phyloP scores from a whole-genome alignment of 306 rosid species.

The Hippophae gyantsensis region DNA sequence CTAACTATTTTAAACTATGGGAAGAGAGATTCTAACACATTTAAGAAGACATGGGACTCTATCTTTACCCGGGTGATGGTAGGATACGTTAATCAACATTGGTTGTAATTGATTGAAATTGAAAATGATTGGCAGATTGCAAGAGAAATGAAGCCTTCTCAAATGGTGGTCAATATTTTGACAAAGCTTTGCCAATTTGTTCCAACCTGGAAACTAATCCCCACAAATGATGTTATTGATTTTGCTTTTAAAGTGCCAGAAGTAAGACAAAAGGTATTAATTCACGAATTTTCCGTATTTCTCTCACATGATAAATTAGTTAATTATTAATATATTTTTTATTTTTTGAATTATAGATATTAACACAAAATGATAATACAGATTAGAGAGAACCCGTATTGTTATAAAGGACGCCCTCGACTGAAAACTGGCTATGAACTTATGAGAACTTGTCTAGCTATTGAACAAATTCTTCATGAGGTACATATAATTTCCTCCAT shows the following conservation, averaged over 20 bases:
- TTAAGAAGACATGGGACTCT: too few species aligned
- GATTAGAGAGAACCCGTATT: slow-evolving; percentile 49
- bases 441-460: slow-evolving; percentile 32
- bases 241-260: slow-evolving; percentile 55
- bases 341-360: too few species aligned
- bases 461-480: slow-evolving; percentile 50
- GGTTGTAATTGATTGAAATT: too few species aligned
- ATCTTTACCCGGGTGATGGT: too few species aligned
- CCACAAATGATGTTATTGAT: slow-evolving; percentile 55
- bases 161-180: slow-evolving; percentile 23
- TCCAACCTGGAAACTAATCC: slow-evolving; percentile 72
- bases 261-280: slow-evolving; percentile 49
- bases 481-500: slow-evolving; percentile 9
- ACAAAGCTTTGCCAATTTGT: slow-evolving; percentile 39
- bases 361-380: slow-evolving; percentile 4
- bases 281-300: too few species aligned
- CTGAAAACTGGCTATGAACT: slow-evolving; percentile 72
- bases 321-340: too few species aligned
- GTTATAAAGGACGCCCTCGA: slow-evolving; percentile 78
- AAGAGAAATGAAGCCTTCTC: slow-evolving; percentile 53
- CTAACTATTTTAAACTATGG: too few species aligned
- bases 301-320: too few species aligned
- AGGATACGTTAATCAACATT: too few species aligned
- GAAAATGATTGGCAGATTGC: slow-evolving; percentile 40
- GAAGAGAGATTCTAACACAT: too few species aligned